These are phyloP conservation scores for Saturnispora diversa DNA, from an alignment of 805 yeast species.

Conservation along the genomic window DNA sequence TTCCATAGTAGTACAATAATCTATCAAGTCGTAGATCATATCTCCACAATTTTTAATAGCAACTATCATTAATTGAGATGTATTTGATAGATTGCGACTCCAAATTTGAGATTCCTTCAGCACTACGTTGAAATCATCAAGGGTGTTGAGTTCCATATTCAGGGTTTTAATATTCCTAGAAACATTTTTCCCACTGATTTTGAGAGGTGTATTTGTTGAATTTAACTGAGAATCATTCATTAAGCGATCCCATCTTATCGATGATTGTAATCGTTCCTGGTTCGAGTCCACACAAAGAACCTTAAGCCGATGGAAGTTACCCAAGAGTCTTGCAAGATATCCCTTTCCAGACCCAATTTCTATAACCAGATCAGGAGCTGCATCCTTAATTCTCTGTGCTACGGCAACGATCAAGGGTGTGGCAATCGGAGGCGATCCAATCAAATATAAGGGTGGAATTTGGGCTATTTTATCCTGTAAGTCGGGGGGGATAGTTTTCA, in stretches of 20 bases:
- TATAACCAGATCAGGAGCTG: conserved; percentile 9
- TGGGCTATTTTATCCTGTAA: not conserved
- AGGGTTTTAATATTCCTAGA: conserved; percentile 15
- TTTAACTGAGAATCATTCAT: conserved; percentile 13
- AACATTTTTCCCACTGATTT: not conserved
- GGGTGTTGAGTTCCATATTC: conserved; percentile 3
- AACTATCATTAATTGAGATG: conserved; percentile 7
- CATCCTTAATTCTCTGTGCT: not conserved
- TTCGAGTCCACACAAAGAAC: conserved; percentile 23
- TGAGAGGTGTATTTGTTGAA: not conserved
- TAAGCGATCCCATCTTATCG: conserved; percentile 18
- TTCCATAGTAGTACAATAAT: not conserved
- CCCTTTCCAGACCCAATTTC: conserved; percentile 31
- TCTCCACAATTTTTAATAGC: conserved; percentile 27
- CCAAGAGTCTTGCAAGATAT: conserved; percentile 22
- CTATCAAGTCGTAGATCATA: conserved; percentile 17
- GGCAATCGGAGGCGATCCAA: conserved; percentile 7
- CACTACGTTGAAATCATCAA: conserved; percentile 10
- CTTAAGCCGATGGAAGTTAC: conserved; percentile 13
- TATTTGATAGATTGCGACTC: not conserved
- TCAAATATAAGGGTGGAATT: conserved; percentile 7
- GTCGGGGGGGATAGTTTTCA: not conserved
- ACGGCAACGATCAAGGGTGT: not conserved
- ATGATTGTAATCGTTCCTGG: conserved; percentile 18
- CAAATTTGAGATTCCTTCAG: conserved; percentile 6